phyloP scores from a whole-genome alignment of 495 filamentous ascomycete species.

The Trichoderma virens region DNA sequence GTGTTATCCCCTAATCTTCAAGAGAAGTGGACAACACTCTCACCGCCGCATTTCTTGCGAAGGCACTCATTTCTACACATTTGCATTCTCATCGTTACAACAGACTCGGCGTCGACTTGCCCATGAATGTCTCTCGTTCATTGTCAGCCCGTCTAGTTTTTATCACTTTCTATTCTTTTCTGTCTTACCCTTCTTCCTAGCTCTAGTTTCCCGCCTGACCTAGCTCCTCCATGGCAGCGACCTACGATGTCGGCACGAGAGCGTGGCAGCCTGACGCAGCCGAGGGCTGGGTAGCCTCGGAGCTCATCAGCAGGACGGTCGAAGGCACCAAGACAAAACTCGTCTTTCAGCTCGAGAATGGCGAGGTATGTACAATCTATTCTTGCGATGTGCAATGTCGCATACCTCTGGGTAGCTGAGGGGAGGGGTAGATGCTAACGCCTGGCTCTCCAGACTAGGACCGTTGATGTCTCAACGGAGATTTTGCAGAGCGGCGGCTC shows the following conservation, averaged over 20 bases:
- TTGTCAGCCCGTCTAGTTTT: slow-evolving; percentile 1
- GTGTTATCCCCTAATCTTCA: slow-evolving; percentile 8
- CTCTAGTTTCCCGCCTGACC: slow-evolving; percentile 3
- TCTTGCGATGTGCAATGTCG: too few relatives aligned
- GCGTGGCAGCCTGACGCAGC: slow-evolving; percentile 95
- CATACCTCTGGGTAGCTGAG: too few relatives aligned
- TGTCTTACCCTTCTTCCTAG: slow-evolving; percentile 6
- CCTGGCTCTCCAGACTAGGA: slow-evolving; percentile 62
- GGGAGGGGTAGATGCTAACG: too few relatives aligned
- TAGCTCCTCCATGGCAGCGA: slow-evolving; percentile 68
- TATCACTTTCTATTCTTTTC: neutral
- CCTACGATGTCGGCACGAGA: slow-evolving; percentile 92
- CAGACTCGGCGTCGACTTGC: neutral
- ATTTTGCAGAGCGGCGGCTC: slow-evolving; percentile 60
- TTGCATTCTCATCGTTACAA: neutral
- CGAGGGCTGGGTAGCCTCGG: slow-evolving; percentile 95
- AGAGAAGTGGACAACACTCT: slow-evolving; percentile 8
- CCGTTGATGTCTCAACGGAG: slow-evolving; percentile 70
- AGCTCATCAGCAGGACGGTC: slow-evolving; percentile 80
- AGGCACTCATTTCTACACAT: neutral
- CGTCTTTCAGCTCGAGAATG: slow-evolving; percentile 81
- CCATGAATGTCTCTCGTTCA: slow-evolving; percentile 7
- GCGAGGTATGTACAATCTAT: slow-evolving; percentile 84
- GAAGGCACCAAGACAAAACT: slow-evolving; percentile 80
- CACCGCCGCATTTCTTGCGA: slow-evolving; percentile 1